A percentile compares a stretch with the other conserved stretches of the same genome.
phyloP scores from a whole-genome alignment of 805 yeast genomes.

The Candida alai region DNA sequence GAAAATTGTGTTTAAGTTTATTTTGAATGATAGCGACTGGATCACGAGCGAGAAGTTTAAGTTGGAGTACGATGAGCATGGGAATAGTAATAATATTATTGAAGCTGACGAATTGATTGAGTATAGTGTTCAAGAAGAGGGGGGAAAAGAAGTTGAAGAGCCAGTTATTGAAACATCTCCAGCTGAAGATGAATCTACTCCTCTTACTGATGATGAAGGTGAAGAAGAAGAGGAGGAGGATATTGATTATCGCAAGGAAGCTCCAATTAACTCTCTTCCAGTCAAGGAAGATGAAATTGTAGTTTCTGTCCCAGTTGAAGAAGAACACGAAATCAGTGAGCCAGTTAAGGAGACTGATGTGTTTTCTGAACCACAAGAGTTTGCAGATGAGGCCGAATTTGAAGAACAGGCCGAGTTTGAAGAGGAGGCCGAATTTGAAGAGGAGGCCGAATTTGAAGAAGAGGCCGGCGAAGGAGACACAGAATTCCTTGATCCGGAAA shows the following conservation, averaged over 20 bases:
- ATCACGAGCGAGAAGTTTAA: constrained; percentile 19
- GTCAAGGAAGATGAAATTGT: background rate
- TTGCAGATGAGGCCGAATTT: no score
- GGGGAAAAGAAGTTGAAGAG: background rate
- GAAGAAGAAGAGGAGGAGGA: background rate
- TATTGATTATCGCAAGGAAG: no score
- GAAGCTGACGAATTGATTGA: constrained; percentile 24
- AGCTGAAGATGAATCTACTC: background rate
- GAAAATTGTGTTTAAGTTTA: constrained; percentile 35
- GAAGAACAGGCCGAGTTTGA: no score
- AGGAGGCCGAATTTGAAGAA: background rate
- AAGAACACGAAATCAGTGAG: constrained; percentile 1
- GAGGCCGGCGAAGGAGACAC: no score
- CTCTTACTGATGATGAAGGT: background rate
- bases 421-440: constrained; percentile 1
- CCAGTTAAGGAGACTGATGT: no score
- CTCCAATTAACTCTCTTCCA: no score
- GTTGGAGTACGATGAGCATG: constrained; percentile 28
- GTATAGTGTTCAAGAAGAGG: constrained; percentile 13
- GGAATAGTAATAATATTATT: constrained; percentile 33
- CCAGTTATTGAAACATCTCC: constrained; percentile 1
- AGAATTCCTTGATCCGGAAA: background rate
- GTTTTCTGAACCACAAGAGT: no score
- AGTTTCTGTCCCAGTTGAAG: background rate
- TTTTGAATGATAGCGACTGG: constrained; percentile 34